Conservation (phyloP, 306 rosid genomes). For the Fragaria ananassa region DNA sequence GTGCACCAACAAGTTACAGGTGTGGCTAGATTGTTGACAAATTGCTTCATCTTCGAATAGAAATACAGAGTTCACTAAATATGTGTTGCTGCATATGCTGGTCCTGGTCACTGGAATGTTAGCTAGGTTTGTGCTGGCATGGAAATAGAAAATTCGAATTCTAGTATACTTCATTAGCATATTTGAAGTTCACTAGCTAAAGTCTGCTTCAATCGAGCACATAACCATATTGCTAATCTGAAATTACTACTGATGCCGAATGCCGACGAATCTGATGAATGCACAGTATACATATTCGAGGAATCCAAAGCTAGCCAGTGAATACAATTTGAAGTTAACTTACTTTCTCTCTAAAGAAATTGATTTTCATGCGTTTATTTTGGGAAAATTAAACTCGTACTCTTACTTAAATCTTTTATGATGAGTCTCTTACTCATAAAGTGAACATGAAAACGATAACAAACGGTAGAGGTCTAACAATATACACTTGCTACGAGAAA, state of each 20-base stretch:
- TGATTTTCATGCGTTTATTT: no score
- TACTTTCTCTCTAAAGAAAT: no score
- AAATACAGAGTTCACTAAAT: neutral
- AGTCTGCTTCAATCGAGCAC: neutral
- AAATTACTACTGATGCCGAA: neutral
- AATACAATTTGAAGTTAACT: neutral
- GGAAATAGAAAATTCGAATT: neutral
- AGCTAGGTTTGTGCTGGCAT: neutral
- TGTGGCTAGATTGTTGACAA: neutral
- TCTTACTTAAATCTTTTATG: no score
- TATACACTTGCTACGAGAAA: no score
- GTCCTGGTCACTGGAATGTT: neutral
- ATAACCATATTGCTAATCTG: neutral
- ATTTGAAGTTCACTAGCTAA: no score
- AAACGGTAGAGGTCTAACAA: no score
- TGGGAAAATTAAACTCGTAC: no score
- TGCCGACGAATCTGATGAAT: neutral
- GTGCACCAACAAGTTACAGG: neutral
- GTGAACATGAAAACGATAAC: no score
- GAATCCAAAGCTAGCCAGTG: neutral
- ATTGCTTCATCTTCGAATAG: neutral
- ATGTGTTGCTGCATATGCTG: neutral
- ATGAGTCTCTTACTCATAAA: no score
- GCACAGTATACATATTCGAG: neutral
- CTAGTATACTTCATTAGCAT: neutral